Evolutionary conservation across 495 filamentous ascomycete species (phyloP), one percentile per base, ranked within the genome.

Genomic region (Talaromyces wortmannii): DNA sequence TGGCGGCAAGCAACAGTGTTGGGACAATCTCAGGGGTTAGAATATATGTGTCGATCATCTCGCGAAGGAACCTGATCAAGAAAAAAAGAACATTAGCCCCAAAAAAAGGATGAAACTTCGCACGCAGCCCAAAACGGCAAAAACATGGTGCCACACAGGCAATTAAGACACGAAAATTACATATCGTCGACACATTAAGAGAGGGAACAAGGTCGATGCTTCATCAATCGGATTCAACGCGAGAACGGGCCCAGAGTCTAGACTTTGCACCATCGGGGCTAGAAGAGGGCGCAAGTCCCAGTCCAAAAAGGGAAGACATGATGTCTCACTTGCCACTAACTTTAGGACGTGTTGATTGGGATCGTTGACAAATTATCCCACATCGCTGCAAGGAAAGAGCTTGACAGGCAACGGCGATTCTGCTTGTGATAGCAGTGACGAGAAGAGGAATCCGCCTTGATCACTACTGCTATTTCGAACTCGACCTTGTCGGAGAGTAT

Each of bases 11-110:
- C 57, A 97, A 84, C 55, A 91, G 74, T 59, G 81, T 78, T 68
- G 90, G 89, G 52, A 94, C 77, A 61, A 84, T 77, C 55, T 78
- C 71, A 51, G 88, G 80, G 71, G 84, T 81, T 23, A 88, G 73
- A 55, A 95, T 66, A 62, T 82, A 74, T 51, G 77, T 76, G 57
- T 80, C 73, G 59, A 95, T 80, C 60, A 80, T 79, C 67, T 87
- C 76, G 55, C 85, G 87, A 58, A 96, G 80, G 58, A 92, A 83
- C 73, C 89, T 91, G 67, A 71, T 74, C 45, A 55, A 66, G 67
- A 10, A 40, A 36, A 47, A 31, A 10, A 51, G 54, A 55, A 55
- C 6, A 52, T 59, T 53, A 56, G 55, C 42, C 53, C 57, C 55
- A 51, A 45, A 29, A 8, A 16, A 51, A 29, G 43, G 29, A 67